Evolutionary conservation across 2,329 filamentous ascomycete genomes (phyloP), one percentile per base, ranked within the genome.

Genomic region (Nemania sp.): DNA sequence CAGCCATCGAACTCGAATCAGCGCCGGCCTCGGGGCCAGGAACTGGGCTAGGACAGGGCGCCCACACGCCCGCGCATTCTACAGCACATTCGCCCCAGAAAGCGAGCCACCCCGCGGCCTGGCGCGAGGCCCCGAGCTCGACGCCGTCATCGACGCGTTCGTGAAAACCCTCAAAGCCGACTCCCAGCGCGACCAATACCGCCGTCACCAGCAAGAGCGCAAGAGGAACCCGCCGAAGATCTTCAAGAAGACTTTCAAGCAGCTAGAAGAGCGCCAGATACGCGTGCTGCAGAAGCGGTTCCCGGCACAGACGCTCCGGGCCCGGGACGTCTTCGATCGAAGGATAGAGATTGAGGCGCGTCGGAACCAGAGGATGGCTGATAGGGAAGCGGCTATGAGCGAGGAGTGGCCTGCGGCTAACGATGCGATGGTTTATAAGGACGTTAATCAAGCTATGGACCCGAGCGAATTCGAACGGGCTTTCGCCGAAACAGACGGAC

Each of bases 61-160:
- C 26, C 18, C 56, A 13, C 63, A 56, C 1, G 65, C 43, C 15
- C 57, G 68, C 24, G 57, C 55, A 27, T 69, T 71, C 26, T 57
- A 64, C 57, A 65, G 38, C 61, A 62, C 53, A 15, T 32, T 49
- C 1, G 20, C 32, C 18, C 55, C 41, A 52, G 27, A 20, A 13
- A 13, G 18, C 20, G 6, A 63, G 1, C 26, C 3, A 24, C 27
- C 15, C 6, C 7, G n/a, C 18, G 13, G 29, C 6, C 43, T 54
- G 5, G 27, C 11, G 26, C 26, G 10, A 49, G 5, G 18, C 18
- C 15, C 52, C 45, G 72, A 74, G 49, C 20, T 74, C 20, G 24
- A 56, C 11, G 56, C 15, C 6, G 26, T 72, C 11, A 54, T 75
- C 32, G 67, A 71, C 15, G 58, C 72, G 1, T 76, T 76, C 43